Evolutionary conservation across 352 stramenopile genomes (phyloP).

Genomic region (Phytophthora idaei): DNA sequence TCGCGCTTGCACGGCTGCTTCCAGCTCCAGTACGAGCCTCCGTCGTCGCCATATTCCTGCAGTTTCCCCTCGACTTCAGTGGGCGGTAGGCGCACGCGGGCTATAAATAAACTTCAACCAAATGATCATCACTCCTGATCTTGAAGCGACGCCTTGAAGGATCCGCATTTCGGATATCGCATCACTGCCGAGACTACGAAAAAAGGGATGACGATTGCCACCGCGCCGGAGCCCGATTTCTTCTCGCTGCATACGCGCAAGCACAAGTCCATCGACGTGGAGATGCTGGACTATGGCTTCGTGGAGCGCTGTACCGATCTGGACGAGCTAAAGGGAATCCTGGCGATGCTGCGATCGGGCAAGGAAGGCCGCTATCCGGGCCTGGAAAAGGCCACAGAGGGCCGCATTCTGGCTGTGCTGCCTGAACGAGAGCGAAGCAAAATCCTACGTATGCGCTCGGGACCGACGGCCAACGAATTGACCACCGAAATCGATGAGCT

Average conservation of each 20-base stretch:
- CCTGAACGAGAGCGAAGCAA: constrained; percentile 76
- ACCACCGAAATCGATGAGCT: constrained; percentile 66
- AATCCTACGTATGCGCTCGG: constrained; percentile 71
- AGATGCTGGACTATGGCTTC: constrained; percentile 94
- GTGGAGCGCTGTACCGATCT: constrained; percentile 84
- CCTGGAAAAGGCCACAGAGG: constrained; percentile 81
- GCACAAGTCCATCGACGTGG: constrained; percentile 71
- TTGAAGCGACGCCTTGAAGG: constrained; percentile 25
- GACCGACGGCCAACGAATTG: constrained; percentile 62
- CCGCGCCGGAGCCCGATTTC: constrained; percentile 56
- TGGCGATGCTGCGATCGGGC: constrained; percentile 83
- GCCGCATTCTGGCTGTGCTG: constrained; percentile 81
- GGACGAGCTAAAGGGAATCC: constrained; percentile 88
- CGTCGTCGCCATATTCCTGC: constrained; percentile 33
- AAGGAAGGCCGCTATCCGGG: constrained; percentile 92
- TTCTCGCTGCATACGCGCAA: constrained; percentile 81
- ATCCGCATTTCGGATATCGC: constrained; percentile 30
- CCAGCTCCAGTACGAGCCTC: constrained; percentile 8
- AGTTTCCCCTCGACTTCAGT: constrained; percentile 30
- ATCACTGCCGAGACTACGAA: neutral
- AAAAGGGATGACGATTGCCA: constrained; percentile 44
- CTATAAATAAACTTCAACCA: constrained; percentile 44
- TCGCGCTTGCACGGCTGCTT: constrained; percentile 2
- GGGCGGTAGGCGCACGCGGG: neutral
- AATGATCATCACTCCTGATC: constrained; percentile 34